These are phyloP conservation scores for Alnus rubra DNA, from an alignment of 306 rosid genomes.

Conservation along the genomic window DNA sequence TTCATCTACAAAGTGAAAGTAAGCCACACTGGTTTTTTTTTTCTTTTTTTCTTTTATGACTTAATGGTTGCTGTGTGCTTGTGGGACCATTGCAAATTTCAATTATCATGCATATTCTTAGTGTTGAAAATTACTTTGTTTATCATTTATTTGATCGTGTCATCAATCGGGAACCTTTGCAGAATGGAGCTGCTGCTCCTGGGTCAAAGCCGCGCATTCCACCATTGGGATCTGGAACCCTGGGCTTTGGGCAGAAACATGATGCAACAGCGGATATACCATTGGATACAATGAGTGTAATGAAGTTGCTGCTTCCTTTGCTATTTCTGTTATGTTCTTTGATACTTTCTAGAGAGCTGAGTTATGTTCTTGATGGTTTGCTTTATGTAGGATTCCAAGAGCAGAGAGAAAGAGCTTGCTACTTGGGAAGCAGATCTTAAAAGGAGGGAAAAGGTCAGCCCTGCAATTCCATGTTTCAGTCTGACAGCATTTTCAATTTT, in stretches of 20 bases:
- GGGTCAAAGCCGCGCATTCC: constrained; percentile 77
- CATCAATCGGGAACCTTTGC: constrained; percentile 22
- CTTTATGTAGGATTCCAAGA: constrained; percentile 67
- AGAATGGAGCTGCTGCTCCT: constrained; percentile 69
- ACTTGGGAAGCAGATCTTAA: constrained; percentile 89
- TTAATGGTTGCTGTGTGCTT: not conserved
- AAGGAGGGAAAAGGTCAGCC: constrained; percentile 72
- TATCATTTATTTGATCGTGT: not conserved
- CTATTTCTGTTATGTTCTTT: constrained; percentile 4
- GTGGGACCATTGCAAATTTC: not conserved
- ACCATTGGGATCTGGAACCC: constrained; percentile 56
- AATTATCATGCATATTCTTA: not conserved
- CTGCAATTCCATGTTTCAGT: constrained; percentile 5
- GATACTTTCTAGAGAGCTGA: constrained; percentile 27
- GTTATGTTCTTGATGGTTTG: constrained; percentile 22
- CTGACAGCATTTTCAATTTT: not conserved
- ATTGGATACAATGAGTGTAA: constrained; percentile 71
- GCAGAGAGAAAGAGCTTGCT: constrained; percentile 82
- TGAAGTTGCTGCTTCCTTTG: constrained; percentile 14
- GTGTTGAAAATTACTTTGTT: not conserved
- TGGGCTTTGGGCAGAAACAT: constrained; percentile 82
- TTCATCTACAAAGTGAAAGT: not conserved
- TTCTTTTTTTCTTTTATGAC: not conserved
- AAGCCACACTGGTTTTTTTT: not conserved
- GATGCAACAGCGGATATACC: constrained; percentile 95